Evolutionary conservation across 2,329 filamentous ascomycete genomes (phyloP), one percentile per base, ranked within the genome.

Genomic region (Dryadomyces sulphureus): DNA sequence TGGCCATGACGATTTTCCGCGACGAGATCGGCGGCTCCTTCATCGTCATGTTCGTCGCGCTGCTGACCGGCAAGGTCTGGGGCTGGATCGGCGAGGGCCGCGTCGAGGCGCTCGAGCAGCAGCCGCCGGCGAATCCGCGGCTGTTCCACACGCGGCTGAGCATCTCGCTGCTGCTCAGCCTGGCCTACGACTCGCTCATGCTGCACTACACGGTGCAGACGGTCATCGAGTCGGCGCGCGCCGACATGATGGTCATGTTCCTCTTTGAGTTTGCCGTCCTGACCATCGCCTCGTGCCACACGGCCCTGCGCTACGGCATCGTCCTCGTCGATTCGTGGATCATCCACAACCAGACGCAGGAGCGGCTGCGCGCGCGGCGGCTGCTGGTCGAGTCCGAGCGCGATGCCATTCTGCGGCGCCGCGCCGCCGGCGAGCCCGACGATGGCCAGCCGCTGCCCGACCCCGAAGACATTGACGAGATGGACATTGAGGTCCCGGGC

Each of bases 161-260:
- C 51, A 66, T 83, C 43, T 95, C 89, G 38, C 70, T 98, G 41
- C 57, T 83, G 2, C 63, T 94, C 45, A 90, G 89, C 52, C 72
- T 94, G 48, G 54, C 78, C 16, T 95, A 94, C 65, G 84, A 94
- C 58, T 60, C 79, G 21, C 81, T 74, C 59, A 79, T 98, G 65
- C 77, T 95, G 53, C 73, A 73, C 42, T 95, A 94, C 61, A 81
- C 84, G 48, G 72, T 94, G 50, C 76, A 79, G 24, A 86, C 83
- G 0, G 89, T 96, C 27, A 79, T 95, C 43, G 79, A 84, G 48
- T 81, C 93, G 59, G 86, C 90, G 2, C 75, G 84, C n/a, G 88
- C 90, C 0, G 92, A 93, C 49, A 96, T 98, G 84, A 98, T 96
- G 88, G 88, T 98, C 52, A 96, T 98, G 88, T 98, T 98, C 58